Base-by-base conservation (phyloP, 2,329 filamentous ascomycete genomes). In the Cladosporium sp. region DNA sequence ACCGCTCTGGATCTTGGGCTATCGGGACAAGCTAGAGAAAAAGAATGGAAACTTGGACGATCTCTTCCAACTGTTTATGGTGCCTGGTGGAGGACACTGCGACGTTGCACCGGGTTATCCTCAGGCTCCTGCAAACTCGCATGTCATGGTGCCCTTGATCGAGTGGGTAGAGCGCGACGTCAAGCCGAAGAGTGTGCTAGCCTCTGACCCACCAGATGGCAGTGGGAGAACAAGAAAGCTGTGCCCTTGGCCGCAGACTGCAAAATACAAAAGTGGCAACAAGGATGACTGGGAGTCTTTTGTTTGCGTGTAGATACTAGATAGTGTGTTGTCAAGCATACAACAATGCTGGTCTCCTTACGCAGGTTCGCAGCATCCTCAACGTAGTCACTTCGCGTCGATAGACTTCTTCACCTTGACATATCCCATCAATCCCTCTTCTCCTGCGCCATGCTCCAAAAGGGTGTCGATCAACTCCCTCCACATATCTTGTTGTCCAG, bases 71-170 rank as follows among this genome's bases (percentile, higher is more conserved):
- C 63, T 80, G 3, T 80, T 78, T 63, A 80, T 80, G 78, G 68
- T 79, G 6, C 79, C 79, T 1, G 78, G 71, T 11, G 77, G 77
- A 47, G 78, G 79, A 0, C 79, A 81, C 68, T 79, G 77, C 64
- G 76, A 77, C n/a, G 67, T 75, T 26, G 74, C 75, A 4, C 49
- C 1, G 12, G 49, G 49, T 4, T 52, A 52, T 52, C 49, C 24
- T 52, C 49, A 52, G n/a, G 49, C 49, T 30, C 49, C 49, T 2
- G 73, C 69, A 1, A 74, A 70, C 7, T 79, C 78, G 66, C 71
- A 78, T 59, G 71, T 74, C n/a, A 64, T 78, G 3, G 74, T 77
- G 5, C 71, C 71, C 1, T 68, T 80, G 28, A 68, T 77, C 10
- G 38, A 66, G 15, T 80, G 79, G 78, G 76, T 80, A 4, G 79